phyloP scores from a whole-genome alignment of 2,329 filamentous ascomycete species.

The Tolypocladium nubicola region DNA sequence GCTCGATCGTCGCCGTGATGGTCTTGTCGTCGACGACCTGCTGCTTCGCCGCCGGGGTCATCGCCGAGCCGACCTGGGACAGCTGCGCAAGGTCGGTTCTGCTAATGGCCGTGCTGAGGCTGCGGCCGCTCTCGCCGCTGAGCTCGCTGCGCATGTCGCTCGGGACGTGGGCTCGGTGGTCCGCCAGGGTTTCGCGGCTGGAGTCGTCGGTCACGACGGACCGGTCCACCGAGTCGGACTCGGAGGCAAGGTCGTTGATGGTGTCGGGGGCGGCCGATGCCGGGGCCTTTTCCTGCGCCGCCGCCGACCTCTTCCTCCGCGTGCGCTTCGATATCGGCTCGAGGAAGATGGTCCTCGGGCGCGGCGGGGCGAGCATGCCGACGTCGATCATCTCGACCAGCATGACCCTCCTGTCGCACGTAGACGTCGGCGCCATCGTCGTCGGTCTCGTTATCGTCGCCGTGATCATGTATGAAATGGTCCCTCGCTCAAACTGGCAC shows the following conservation, averaged over 20 bases:
- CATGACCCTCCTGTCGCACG: slow-evolving; percentile 71
- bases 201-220: slow-evolving; percentile 29
- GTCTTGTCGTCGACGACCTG: slow-evolving; percentile 54
- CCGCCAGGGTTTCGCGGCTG: slow-evolving; percentile 21
- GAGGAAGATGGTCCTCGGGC: slow-evolving; percentile 72
- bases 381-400: slow-evolving; percentile 80
- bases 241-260: slow-evolving; percentile 21
- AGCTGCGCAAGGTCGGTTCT: slow-evolving; percentile 31
- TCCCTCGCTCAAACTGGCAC: slow-evolving; percentile 81
- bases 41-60: slow-evolving; percentile 25
- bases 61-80: slow-evolving; percentile 17
- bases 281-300: slow-evolving; percentile 31
- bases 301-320: slow-evolving; percentile 47
- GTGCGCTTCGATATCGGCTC: slow-evolving; percentile 71
- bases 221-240: slow-evolving; percentile 27
- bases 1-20: slow-evolving; percentile 77
- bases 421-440: slow-evolving; percentile 68
- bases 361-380: slow-evolving; percentile 61
- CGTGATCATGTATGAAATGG: slow-evolving; percentile 83
- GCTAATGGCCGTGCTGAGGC: slow-evolving; percentile 53
- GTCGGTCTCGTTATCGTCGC: slow-evolving; percentile 84
- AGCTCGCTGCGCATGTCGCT: slow-evolving; percentile 56
- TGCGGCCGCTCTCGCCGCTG: slow-evolving; percentile 60
- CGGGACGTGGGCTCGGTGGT: slow-evolving; percentile 30
- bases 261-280: slow-evolving; percentile 28